Base-by-base conservation (phyloP, 495 filamentous ascomycete genomes). In the Neurospora sp. region DNA sequence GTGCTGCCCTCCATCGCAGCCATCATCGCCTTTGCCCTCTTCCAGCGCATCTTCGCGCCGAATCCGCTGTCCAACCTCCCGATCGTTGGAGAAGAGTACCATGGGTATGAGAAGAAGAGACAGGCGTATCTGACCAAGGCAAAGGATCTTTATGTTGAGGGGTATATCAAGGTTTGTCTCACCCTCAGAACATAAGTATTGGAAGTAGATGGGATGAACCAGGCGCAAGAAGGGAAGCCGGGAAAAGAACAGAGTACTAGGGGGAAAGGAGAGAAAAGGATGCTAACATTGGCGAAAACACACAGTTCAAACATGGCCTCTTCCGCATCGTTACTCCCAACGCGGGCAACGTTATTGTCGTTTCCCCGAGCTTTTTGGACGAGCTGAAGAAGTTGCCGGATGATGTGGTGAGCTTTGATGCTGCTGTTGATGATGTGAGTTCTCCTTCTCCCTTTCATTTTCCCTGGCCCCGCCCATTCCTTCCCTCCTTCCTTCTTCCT, bases 321-420 rank as follows among this genome's bases (percentile, higher is more conserved):
- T 84, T 77, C 22, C 72, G 79, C 22, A 72, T 83, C 53, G 74
- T 81, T 0, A 79, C 80, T 2, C 39, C 77, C 0, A 77, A 77
- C 59, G 74, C 73, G 39, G 74, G 44, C 61, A 73, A 44, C 53
- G 76, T 81, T 40, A 72, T 84, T n/a, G 77, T 83, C 2, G 61
- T 84, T 3, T 78, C 82, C 0, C 76, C 80, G 31, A 75, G 75
- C 42, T 80, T 76, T 41, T 73, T 84, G 39, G 72, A 73, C 37
- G 81, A 83, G 75, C 76, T 84, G 38, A 76, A 77, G 59, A 78
- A 76, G 8, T 78, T 83, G 12, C 81, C 81, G 3, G 82, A 84
- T 22, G 76, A 82, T 69, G 74, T 80, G n/a, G 75, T 84, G 65
- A 75, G 76, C 71, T 78, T 81, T 41, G 65, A 80, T 71, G 79